phyloP scores from a whole-genome alignment of 1,139 yeast genomes.

The Kurtzmaniella quercitrusa region DNA sequence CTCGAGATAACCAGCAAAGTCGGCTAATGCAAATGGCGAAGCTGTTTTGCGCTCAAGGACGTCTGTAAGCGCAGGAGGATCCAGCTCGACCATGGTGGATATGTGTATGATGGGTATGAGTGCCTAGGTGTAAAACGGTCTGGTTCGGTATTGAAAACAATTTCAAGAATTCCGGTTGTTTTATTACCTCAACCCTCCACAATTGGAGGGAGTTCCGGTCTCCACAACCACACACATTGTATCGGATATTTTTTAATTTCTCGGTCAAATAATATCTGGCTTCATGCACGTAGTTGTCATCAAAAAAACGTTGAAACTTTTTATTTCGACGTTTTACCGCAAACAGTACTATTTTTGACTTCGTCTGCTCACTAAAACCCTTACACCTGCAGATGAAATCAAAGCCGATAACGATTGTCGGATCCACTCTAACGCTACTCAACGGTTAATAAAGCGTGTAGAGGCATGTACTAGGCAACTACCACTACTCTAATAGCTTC shows the following conservation, averaged over 20 bases:
- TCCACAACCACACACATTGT: neutral
- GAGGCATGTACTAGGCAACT: no score
- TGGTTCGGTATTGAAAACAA: neutral
- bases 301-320: neutral
- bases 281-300: neutral
- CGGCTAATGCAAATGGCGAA: conserved; percentile 16
- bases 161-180: neutral
- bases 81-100: neutral
- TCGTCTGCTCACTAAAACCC: neutral
- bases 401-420: neutral
- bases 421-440: no score
- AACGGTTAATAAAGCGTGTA: no score
- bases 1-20: conserved; percentile 24
- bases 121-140: neutral
- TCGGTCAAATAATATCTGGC: neutral
- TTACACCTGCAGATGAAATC: neutral
- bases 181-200: neutral
- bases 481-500: no score
- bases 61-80: conserved; percentile 4
- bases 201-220: neutral
- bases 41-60: conserved; percentile 3
- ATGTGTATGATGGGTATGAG: neutral
- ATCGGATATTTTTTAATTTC: neutral
- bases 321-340: neutral
- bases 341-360: neutral